These are phyloP conservation scores for Dentiscutata heterogama DNA, from an alignment of 371 early-diverging fungal species.

Conservation along the genomic window DNA sequence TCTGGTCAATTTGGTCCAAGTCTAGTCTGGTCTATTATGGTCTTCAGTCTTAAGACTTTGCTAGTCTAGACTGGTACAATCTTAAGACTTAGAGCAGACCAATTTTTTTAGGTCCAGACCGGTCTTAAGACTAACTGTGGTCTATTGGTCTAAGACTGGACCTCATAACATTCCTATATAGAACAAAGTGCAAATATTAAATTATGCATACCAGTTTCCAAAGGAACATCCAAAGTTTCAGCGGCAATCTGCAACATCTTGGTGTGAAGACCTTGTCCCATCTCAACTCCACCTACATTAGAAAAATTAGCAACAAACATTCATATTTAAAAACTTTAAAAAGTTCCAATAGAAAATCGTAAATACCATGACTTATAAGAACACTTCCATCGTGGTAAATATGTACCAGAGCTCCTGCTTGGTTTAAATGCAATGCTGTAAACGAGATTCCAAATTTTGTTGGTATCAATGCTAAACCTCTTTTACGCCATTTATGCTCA, in stretches of 20 bases:
- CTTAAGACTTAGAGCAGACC: too few species aligned
- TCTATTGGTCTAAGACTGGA: too few species aligned
- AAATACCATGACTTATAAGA: conserved; percentile 60
- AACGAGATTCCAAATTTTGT: conserved; percentile 83
- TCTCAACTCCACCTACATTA: conserved; percentile 71
- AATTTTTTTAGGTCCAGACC: too few species aligned
- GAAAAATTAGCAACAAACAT: neutral
- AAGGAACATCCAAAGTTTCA: conserved; percentile 70
- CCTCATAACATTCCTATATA: too few species aligned
- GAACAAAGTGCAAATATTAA: neutral
- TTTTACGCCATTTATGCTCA: conserved; percentile 70
- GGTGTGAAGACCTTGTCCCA: conserved; percentile 88
- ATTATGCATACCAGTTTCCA: conserved; percentile 49
- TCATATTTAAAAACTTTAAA: neutral
- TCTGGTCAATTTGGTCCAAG: too few species aligned
- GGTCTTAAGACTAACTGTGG: too few species aligned
- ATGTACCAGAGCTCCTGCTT: conserved; percentile 84
- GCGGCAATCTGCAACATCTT: conserved; percentile 82
- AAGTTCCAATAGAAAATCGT: neutral
- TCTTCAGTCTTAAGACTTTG: too few species aligned
- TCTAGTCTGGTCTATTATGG: too few species aligned
- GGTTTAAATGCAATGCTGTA: conserved; percentile 73
- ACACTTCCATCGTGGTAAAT: conserved; percentile 84
- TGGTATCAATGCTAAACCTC: conserved; percentile 76
- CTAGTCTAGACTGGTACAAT: too few species aligned